Evolutionary conservation across 2,329 filamentous ascomycete genomes (phyloP), one percentile per base, ranked within the genome.

Genomic region (Diaporthe sp.): DNA sequence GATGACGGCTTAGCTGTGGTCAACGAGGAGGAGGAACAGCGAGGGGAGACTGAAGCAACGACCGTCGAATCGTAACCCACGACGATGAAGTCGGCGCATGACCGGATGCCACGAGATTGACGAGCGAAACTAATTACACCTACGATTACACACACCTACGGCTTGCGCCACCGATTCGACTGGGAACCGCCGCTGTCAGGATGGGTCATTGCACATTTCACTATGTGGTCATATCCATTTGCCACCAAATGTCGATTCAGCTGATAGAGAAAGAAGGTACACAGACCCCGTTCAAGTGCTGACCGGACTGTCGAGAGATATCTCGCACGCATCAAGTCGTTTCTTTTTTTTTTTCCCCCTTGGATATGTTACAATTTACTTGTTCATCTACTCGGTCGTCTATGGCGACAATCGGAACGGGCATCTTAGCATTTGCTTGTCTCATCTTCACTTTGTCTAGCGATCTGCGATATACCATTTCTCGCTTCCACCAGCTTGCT

Each of bases 281-380:
- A 73, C 71, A 73, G 50, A 35, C 58, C 61, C 37, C 58, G 58
- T 71, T 75, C 73, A 75, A 75, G 73, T 70, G 73, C 73, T 75
- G 73, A 75, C 66, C 71, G 73, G 66, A 63, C 56, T 53, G 44
- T 71, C 37, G 47, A 30, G 32, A 51, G 55, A 71, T 71, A 42
- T 71, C 55, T 55, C 15, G 30, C 47, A 50, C 50, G 63, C 42
- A 59, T 65, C 51, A 44, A 61, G 39, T 55, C 44, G 42, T 27
- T 59, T 61, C 7, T 50, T 42, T 30, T 37, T 59, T n/a, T 39
- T 47, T 55, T 35, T 53, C 15, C n/a, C n/a, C n/a, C 44, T 42
- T 44, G 19, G n/a, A 32, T 55, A 22, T 44, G 37, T 63, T 42
- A 53, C 32, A 53, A 63, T 55, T 44, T 53, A 27, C 47, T 22